Evolutionary conservation across 2,329 filamentous ascomycete species (phyloP).

Genomic region (Diaporthe amygdali): DNA sequence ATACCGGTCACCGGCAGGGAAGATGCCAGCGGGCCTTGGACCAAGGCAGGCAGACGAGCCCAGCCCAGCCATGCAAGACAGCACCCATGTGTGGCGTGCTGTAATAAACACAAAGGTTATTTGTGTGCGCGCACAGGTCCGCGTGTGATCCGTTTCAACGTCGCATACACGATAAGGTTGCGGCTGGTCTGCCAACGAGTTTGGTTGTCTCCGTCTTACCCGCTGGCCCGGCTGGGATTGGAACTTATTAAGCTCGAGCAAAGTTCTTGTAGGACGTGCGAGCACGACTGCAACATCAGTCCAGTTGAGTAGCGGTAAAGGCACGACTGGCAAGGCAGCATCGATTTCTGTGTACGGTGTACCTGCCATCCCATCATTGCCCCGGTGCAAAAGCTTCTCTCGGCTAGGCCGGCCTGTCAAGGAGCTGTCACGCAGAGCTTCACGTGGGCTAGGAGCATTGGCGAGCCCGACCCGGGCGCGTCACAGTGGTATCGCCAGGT

Average conservation of each 20-base stretch:
- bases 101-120: constrained; percentile 11
- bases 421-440: constrained; percentile 5
- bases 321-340: background rate
- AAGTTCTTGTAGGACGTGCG: constrained; percentile 9
- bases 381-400: constrained; percentile 5
- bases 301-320: background rate
- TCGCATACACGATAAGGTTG: constrained; percentile 12
- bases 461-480: background rate
- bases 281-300: constrained; percentile 10
- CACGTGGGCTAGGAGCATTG: background rate
- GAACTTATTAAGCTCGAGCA: constrained; percentile 2
- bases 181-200: background rate
- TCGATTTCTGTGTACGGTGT: background rate
- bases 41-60: constrained; percentile 8
- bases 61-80: constrained; percentile 1
- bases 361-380: constrained; percentile 15
- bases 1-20: background rate
- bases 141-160: background rate
- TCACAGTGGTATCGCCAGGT: constrained; percentile 5
- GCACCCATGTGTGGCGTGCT: background rate
- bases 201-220: background rate
- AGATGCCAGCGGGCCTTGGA: background rate
- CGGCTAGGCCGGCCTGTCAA: constrained; percentile 11
- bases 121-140: background rate
- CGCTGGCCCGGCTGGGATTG: background rate